Evolutionary conservation across 768 basidiomycete species (phyloP).

Genomic region (Mycena albidolilacea): DNA sequence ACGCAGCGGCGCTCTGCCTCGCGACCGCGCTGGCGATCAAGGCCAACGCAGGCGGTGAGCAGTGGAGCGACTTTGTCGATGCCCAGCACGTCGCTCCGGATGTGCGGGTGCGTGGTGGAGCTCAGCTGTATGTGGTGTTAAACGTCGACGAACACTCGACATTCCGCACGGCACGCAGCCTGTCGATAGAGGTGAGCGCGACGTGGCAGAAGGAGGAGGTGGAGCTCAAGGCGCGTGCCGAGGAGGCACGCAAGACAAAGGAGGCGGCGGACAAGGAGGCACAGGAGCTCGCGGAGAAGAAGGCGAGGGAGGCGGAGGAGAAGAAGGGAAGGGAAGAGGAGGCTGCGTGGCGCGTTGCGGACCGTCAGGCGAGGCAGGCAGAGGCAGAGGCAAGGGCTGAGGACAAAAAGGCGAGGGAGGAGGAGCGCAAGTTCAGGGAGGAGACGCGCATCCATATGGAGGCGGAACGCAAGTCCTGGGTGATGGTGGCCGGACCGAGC

Average conservation of each 20-base stretch:
- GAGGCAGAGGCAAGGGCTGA: too few relatives aligned
- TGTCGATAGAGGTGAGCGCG: slow-evolving; percentile 39
- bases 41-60: slow-evolving; percentile 35
- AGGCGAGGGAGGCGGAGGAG: too few relatives aligned
- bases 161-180: slow-evolving; percentile 34
- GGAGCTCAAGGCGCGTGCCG: slow-evolving; percentile 27
- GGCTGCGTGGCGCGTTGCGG: too few relatives aligned
- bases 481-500: neutral
- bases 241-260: slow-evolving; percentile 29
- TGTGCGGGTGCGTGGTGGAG: slow-evolving; percentile 27
- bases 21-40: slow-evolving; percentile 39
- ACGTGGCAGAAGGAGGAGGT: slow-evolving; percentile 37
- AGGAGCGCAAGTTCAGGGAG: neutral
- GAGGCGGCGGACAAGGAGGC: slow-evolving; percentile 30
- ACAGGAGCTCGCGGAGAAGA: too few relatives aligned
- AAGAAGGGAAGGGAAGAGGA: too few relatives aligned
- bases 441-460: neutral
- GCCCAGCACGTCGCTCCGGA: slow-evolving; percentile 37
- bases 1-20: slow-evolving; percentile 34
- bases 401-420: neutral
- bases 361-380: too few relatives aligned
- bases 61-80: slow-evolving; percentile 44
- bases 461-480: neutral
- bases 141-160: slow-evolving; percentile 42
- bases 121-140: slow-evolving; percentile 40